Evolutionary conservation across 2,329 filamentous ascomycete species (phyloP).

Genomic region (Nakataea oryzae): DNA sequence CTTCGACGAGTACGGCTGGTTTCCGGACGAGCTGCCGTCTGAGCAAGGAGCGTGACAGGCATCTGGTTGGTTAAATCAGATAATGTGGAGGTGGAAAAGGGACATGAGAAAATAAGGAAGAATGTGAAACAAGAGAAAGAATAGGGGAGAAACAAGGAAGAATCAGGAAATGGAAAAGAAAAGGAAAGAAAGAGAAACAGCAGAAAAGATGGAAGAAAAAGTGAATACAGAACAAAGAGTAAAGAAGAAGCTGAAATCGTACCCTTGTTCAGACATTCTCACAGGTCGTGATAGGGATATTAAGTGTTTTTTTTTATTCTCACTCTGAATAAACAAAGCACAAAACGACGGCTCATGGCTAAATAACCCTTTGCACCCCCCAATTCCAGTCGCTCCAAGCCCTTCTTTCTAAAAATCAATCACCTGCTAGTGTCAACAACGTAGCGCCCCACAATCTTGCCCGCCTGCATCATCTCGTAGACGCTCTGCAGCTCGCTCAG

Average conservation of each 20-base stretch:
- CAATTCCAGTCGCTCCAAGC: no score
- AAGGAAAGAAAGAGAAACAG: slow-evolving; percentile 22
- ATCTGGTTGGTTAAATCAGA: no score
- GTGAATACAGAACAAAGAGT: slow-evolving; percentile 23
- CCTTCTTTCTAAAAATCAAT: slow-evolving; percentile 3
- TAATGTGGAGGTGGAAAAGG: neutral
- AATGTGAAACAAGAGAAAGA: neutral
- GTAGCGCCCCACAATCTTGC: slow-evolving; percentile 67
- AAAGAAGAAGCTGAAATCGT: neutral
- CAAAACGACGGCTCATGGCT: no score
- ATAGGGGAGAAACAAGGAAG: neutral
- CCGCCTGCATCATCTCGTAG: slow-evolving; percentile 64
- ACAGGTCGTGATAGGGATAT: neutral
- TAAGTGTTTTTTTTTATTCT: no score
- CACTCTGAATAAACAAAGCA: no score
- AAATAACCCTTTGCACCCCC: no score
- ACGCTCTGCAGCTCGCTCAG: slow-evolving; percentile 70
- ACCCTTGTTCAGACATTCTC: neutral
- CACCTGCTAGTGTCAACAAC: slow-evolving; percentile 66
- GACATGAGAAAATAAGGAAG: neutral
- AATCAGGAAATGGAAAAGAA: neutral
- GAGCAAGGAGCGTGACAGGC: slow-evolving; percentile 11
- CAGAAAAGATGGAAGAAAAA: slow-evolving; percentile 6
- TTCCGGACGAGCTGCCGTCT: slow-evolving; percentile 38
- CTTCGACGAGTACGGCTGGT: slow-evolving; percentile 44